Evolutionary conservation across 1,284 basidiomycete genomes (phyloP).

Genomic region (Schizopora paradoxa): DNA sequence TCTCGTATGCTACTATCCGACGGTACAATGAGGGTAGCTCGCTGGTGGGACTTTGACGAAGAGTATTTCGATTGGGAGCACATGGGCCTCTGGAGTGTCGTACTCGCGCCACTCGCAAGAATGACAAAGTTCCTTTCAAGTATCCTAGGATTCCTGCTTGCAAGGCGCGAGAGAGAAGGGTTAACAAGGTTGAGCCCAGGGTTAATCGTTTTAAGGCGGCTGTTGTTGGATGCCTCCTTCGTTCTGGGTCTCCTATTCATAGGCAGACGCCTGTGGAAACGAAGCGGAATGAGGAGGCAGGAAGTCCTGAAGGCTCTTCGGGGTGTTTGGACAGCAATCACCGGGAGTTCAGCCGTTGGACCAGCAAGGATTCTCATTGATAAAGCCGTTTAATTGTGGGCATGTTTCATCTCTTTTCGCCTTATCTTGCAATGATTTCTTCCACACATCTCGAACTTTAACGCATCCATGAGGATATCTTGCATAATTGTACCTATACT

Average conservation of each 20-base stretch:
- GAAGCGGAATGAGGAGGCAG: constrained; percentile 57
- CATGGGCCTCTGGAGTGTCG: constrained; percentile 72
- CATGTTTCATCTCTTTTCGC: not conserved
- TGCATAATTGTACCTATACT: too few relatives aligned
- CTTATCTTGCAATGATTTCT: not conserved
- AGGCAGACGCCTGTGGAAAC: constrained; percentile 56
- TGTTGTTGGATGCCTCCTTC: constrained; percentile 73
- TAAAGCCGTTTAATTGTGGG: constrained; percentile 36
- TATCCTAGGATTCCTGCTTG: constrained; percentile 46
- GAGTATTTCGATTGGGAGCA: constrained; percentile 51
- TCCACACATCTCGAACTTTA: too few relatives aligned
- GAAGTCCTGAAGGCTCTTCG: constrained; percentile 61
- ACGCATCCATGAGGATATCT: too few relatives aligned
- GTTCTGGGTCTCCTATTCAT: constrained; percentile 51
- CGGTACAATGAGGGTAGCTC: constrained; percentile 25
- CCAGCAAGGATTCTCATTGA: constrained; percentile 42
- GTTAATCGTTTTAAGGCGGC: constrained; percentile 57
- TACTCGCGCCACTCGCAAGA: constrained; percentile 56
- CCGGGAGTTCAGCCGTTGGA: constrained; percentile 38
- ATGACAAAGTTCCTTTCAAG: constrained; percentile 42
- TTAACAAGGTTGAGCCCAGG: constrained; percentile 44
- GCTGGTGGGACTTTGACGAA: constrained; percentile 15
- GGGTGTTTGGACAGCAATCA: constrained; percentile 63
- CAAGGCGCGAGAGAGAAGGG: constrained; percentile 38
- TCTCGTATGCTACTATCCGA: constrained; percentile 33